phyloP scores from a whole-genome alignment of 768 basidiomycete species.

The Melanogaster broomeanus region DNA sequence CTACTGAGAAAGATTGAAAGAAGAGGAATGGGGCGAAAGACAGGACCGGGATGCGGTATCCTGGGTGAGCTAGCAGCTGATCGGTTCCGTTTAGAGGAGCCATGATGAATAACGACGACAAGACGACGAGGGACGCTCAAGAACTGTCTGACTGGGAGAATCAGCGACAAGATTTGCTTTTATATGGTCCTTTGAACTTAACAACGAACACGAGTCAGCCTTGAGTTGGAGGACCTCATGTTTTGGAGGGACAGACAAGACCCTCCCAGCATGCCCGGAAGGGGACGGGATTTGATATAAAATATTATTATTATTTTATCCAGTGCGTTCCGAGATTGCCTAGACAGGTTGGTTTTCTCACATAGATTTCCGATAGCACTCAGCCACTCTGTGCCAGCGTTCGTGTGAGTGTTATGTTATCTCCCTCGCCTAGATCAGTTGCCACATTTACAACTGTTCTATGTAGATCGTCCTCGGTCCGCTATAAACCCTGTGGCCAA shows the following conservation, averaged over 20 bases:
- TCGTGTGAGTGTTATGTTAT: constrained; percentile 3
- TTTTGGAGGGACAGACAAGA: not conserved
- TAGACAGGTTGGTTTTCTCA: no score
- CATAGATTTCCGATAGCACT: constrained; percentile 3
- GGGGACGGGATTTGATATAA: no score
- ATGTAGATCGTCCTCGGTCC: not conserved
- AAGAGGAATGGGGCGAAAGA: constrained; percentile 31
- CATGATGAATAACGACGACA: constrained; percentile 27
- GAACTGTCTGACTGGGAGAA: not conserved
- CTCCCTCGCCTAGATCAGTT: constrained; percentile 3
- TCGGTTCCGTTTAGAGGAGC: constrained; percentile 39
- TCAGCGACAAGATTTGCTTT: not conserved
- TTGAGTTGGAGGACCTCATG: constrained; percentile 13
- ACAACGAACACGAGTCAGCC: constrained; percentile 9
- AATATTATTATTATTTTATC: no score
- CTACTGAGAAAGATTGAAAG: constrained; percentile 40
- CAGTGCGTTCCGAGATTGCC: no score
- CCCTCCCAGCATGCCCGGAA: no score
- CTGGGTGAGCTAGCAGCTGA: constrained; percentile 38
- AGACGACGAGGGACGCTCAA: constrained; percentile 1
- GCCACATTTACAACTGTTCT: not conserved
- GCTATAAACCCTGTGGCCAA: constrained; percentile 1
- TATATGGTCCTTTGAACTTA: constrained; percentile 11
- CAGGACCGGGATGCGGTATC: constrained; percentile 40
- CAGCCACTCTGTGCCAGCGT: no score